phyloP scores from a whole-genome alignment of 768 basidiomycete species.

The Hortiboletus campestris region DNA sequence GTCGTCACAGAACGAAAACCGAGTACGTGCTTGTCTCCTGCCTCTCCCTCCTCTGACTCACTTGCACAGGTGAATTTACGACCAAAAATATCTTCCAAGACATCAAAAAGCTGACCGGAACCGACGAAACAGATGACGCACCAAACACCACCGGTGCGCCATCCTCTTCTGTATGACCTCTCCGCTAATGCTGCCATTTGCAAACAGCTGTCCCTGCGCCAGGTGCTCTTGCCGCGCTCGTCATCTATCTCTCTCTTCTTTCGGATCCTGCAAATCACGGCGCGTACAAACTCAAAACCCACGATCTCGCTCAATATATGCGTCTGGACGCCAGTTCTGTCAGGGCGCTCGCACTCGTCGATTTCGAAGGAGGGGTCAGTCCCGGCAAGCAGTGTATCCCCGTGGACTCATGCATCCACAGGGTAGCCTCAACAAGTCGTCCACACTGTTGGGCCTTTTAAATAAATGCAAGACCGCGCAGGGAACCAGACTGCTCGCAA shows the following conservation, averaged over 20 bases:
- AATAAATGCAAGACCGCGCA: constrained; percentile 98
- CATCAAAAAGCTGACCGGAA: constrained; percentile 45
- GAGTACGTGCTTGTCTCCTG: constrained; percentile 44
- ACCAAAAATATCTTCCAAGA: constrained; percentile 80
- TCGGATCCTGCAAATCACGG: constrained; percentile 76
- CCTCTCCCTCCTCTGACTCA: neutral
- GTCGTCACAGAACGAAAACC: constrained; percentile 89
- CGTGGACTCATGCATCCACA: constrained; percentile 20
- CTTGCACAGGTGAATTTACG: constrained; percentile 72
- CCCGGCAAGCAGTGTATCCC: neutral
- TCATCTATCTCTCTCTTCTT: constrained; percentile 78
- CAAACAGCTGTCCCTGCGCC: constrained; percentile 69
- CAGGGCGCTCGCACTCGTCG: constrained; percentile 82
- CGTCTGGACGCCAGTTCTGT: constrained; percentile 93
- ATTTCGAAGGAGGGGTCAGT: constrained; percentile 49
- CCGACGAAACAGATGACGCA: constrained; percentile 23
- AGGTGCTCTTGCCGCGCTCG: constrained; percentile 75
- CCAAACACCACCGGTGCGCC: constrained; percentile 13
- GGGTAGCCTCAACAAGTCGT: constrained; percentile 71
- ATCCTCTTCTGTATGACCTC: neutral
- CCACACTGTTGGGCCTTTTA: constrained; percentile 82
- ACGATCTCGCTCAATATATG: constrained; percentile 95
- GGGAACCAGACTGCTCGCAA: constrained; percentile 80
- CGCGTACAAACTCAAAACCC: constrained; percentile 76
- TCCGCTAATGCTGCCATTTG: neutral